A percentile compares a stretch with the other conserved stretches of the same genome.
Conservation (phyloP, 306 rosid genomes). For the Trifolium repens region DNA sequence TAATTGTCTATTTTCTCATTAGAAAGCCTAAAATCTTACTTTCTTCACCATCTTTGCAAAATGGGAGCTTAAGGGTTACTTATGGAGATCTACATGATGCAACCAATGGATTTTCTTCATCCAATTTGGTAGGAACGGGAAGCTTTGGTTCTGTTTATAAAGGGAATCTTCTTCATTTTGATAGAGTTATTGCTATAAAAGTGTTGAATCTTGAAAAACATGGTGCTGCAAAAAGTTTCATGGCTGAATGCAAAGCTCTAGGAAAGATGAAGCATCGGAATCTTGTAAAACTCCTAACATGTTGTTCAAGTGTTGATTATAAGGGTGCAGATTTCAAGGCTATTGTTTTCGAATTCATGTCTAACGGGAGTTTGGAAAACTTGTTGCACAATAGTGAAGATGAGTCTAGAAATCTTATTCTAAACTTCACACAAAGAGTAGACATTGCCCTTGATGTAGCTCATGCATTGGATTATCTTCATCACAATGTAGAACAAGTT, state of each 20-base stretch:
- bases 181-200: conserved; percentile 34
- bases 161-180: not conserved
- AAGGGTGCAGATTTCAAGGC: conserved; percentile 47
- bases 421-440: conserved; percentile 27
- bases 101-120: conserved; percentile 4
- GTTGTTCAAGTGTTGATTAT: conserved; percentile 46
- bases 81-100: not conserved
- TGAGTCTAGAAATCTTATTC: not conserved
- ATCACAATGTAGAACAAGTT: conserved; percentile 29
- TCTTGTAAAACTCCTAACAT: conserved; percentile 43
- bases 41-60: not conserved
- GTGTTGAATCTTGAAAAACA: conserved; percentile 42
- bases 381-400: conserved; percentile 26
- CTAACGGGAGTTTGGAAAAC: conserved; percentile 46
- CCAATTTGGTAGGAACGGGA: conserved; percentile 3
- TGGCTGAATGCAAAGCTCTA: conserved; percentile 41
- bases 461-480: conserved; percentile 53
- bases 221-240: conserved; percentile 50
- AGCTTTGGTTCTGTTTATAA: conserved; percentile 50
- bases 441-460: conserved; percentile 50
- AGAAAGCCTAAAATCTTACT: not conserved
- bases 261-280: conserved; percentile 39
- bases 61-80: not conserved
- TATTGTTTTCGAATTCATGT: conserved; percentile 50
- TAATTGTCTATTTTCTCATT: not conserved